Evolutionary conservation across 169 alveolate species (phyloP).

Genomic region (Plasmodium adleri): DNA sequence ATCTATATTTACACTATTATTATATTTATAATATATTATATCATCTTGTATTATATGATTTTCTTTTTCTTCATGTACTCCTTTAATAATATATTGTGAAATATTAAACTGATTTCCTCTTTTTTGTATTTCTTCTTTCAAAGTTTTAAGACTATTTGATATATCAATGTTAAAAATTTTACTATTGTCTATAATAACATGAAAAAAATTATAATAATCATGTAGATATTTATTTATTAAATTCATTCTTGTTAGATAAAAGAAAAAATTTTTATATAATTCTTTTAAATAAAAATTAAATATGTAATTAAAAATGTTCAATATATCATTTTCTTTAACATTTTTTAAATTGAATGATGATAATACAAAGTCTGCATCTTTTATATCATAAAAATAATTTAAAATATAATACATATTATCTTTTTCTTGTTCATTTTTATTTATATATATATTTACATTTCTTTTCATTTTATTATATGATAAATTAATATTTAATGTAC

Average conservation of each 20-base stretch:
- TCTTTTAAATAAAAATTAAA: slow-evolving; percentile 48
- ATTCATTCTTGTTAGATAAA: slow-evolving; percentile 39
- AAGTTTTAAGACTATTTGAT: background rate
- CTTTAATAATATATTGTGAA: no score
- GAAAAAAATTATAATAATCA: slow-evolving; percentile 45
- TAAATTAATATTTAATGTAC: slow-evolving; percentile 3
- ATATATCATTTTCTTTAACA: slow-evolving; percentile 16
- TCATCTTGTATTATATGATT: background rate
- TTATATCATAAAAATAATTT: slow-evolving; percentile 7
- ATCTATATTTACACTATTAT: background rate
- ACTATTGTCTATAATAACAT: slow-evolving; percentile 24
- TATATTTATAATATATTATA: background rate
- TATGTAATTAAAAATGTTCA: slow-evolving; percentile 8
- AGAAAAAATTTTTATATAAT: slow-evolving; percentile 35
- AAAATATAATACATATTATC: background rate
- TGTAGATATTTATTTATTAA: slow-evolving; percentile 29
- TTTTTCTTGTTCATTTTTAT: slow-evolving; percentile 6
- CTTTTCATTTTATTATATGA: slow-evolving; percentile 11
- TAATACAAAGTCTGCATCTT: slow-evolving; percentile 27
- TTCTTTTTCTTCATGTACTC: background rate
- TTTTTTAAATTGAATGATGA: slow-evolving; percentile 8
- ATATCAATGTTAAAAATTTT: background rate
- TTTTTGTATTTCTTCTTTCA: background rate
- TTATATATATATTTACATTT: slow-evolving; percentile 11
- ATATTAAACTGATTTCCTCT: background rate